Evolutionary conservation across 352 stramenopile genomes (phyloP), one percentile per base, ranked within the genome.

Genomic region (Aphanomyces stellatus): DNA sequence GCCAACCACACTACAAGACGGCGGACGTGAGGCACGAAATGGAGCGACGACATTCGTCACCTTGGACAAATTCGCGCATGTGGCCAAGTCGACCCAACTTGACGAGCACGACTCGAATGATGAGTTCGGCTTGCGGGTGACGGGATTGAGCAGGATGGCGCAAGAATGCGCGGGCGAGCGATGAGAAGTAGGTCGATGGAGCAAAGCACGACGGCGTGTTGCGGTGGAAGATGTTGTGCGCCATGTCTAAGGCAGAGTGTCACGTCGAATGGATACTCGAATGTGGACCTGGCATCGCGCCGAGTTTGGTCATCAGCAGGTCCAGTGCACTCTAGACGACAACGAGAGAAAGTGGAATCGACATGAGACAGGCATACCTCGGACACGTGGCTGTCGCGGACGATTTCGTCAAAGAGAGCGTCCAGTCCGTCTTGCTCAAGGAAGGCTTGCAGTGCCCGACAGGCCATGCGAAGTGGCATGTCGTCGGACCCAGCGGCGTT

Each of bases 71-170:
- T 46, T 46, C 37, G n/a, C 37, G 37, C n/a, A 19, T 28, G 15
- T 65, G 59, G 25, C 35, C 59, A 19, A 35, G 42, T 56, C 59
- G 59, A 17, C 19, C n/a, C 15, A 65, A 24, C 59, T 55, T 55
- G 22, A 28, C 5, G 13, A 55, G n/a, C 8, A 51, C 10, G 13
- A 46, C 37, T 19, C 37, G 37, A n/a, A 19, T 46, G 37, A 46
- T 19, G n/a, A 46, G 11, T 46, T 11, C 11, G 13, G n/a, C 13
- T 11, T 19, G 37, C 37, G 13, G 37, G 37, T 19, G 13, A n/a
- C 37, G 37, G n/a, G 37, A 46, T n/a, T n/a, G n/a, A 46, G 37
- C 37, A 46, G 13, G 37, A 46, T 46, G 37, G 37, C 28, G 27
- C 30, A 65, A 19, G 25, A 65, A 65, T 28, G 35, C 35, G 17